A percentile compares a stretch with the other conserved stretches of the same genome.
phyloP scores from a whole-genome alignment of 23 red algal genomes.

The Gracilaria domingensis region DNA sequence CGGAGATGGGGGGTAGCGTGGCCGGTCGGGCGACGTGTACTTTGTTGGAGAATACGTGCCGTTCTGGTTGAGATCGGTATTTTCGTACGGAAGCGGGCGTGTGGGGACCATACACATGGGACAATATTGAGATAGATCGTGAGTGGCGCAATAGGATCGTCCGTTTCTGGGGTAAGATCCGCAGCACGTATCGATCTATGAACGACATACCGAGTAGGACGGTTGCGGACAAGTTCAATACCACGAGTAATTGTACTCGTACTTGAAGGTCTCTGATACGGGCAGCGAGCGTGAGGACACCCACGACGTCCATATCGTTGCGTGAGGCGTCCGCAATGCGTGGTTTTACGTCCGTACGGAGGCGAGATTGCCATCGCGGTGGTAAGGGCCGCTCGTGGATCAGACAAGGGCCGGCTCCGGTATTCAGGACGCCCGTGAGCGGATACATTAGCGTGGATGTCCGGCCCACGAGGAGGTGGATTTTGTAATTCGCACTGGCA shows the following conservation, averaged over 20 bases:
- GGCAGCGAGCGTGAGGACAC: not conserved
- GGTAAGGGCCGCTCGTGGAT: too few relatives aligned
- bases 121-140: not conserved
- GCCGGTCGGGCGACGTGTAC: constrained; percentile 14
- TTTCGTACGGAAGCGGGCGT: not conserved
- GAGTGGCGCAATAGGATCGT: not conserved
- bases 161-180: not conserved
- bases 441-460: too few relatives aligned
- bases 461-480: too few relatives aligned
- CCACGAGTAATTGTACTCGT: not conserved
- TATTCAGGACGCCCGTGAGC: constrained; percentile 17
- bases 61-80: too few relatives aligned
- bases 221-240: not conserved
- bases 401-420: not conserved
- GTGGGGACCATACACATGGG: not conserved
- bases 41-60: not conserved
- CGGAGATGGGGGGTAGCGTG: not conserved
- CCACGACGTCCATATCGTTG: not conserved
- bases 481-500: too few relatives aligned
- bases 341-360: not conserved
- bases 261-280: not conserved
- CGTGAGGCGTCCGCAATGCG: not conserved
- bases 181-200: not conserved
- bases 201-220: not conserved
- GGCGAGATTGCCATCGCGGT: too few relatives aligned